A percentile compares a stretch with the other conserved stretches of the same genome.
These are phyloP conservation scores for Floccularia luteovirens DNA, from an alignment of 768 basidiomycete species.

Conservation along the genomic window DNA sequence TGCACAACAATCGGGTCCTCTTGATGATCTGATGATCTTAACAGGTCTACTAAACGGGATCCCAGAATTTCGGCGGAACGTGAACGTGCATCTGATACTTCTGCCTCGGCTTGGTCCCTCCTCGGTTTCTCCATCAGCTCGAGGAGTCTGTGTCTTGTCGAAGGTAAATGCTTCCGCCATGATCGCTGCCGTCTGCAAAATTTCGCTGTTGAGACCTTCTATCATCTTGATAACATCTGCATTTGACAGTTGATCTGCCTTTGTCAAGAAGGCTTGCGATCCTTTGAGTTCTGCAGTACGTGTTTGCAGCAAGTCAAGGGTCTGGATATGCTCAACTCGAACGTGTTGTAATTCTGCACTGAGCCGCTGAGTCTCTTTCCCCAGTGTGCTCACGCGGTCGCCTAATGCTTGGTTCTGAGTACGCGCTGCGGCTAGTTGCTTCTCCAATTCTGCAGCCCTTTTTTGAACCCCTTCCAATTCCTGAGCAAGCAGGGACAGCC, in stretches of 20 bases:
- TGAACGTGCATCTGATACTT: constrained; percentile 16
- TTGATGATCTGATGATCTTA: constrained; percentile 28
- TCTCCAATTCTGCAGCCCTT: constrained; percentile 10
- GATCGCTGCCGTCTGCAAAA: constrained; percentile 41
- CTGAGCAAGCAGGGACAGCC: constrained; percentile 11
- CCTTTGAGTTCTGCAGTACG: constrained; percentile 41
- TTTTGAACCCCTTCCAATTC: too few relatives aligned
- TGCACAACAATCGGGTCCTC: constrained; percentile 33
- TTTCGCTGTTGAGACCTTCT: constrained; percentile 39
- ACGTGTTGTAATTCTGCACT: constrained; percentile 10
- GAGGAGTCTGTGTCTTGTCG: constrained; percentile 16
- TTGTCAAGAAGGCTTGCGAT: constrained; percentile 40
- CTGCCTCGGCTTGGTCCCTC: constrained; percentile 15
- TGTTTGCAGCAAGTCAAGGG: constrained; percentile 23
- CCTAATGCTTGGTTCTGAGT: constrained; percentile 12
- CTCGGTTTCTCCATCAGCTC: constrained; percentile 20
- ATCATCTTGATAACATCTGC: constrained; percentile 40
- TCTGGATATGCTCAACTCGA: constrained; percentile 14
- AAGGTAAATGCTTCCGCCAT: constrained; percentile 37
- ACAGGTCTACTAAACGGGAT: constrained; percentile 27
- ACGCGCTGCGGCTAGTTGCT: constrained; percentile 11
- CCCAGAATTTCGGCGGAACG: constrained; percentile 24
- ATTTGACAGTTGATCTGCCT: constrained; percentile 36
- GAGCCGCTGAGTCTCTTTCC: constrained; percentile 11
- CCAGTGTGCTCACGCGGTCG: constrained; percentile 10